Evolutionary conservation across 371 early-diverging fungal genomes (phyloP), one percentile per base, ranked within the genome.

Genomic region (Mortierella polycephala): DNA sequence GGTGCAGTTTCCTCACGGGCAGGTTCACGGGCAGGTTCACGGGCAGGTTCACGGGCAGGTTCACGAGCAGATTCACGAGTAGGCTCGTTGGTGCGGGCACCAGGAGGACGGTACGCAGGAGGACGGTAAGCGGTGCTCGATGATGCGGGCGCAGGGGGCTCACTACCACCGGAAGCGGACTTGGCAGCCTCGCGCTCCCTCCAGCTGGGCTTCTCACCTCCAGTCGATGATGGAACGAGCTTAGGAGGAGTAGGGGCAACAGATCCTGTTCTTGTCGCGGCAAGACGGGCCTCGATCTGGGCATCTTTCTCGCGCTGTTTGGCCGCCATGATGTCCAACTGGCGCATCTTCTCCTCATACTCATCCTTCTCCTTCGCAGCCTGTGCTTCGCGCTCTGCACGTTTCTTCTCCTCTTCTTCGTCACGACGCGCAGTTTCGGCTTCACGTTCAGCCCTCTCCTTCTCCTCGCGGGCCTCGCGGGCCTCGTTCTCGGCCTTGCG

Each of bases 401-500:
- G 67, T 60, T 64, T 67, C 71, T 67, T 71, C 59, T 77, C 77
- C 54, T 77, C 77, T 50, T 77, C 77, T 7, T 39, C 68, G 7
- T 71, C 77, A 52, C 77, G 77, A 42, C 69, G 77, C 3, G 54
- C 68, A 54, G 71, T 86, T 55, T 83, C 85, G 60, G 85, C 88
- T 62, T 84, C 84, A 52, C 76, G 73, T 52, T 72, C 71, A 14
- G 62, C 65, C 30, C 62, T 47, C 68, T 86, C 86, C 62, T 76
- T 82, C 69, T 84, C 87, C 69, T 81, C 85, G 0, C 64, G 72
- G 23, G 55, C 51, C 57, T 46, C 54, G 47, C 82, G 82, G 47
- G 79, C 83, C 65, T 74, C 85, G 61, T 85, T 82, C 69, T 85
- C 88, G 57, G 85, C 86, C 75, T 83, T 87, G 60, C 82, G 82